These are phyloP conservation scores for Trypanosoma scelopori DNA, from an alignment of 208 protist genomes.

Conservation along the genomic window DNA sequence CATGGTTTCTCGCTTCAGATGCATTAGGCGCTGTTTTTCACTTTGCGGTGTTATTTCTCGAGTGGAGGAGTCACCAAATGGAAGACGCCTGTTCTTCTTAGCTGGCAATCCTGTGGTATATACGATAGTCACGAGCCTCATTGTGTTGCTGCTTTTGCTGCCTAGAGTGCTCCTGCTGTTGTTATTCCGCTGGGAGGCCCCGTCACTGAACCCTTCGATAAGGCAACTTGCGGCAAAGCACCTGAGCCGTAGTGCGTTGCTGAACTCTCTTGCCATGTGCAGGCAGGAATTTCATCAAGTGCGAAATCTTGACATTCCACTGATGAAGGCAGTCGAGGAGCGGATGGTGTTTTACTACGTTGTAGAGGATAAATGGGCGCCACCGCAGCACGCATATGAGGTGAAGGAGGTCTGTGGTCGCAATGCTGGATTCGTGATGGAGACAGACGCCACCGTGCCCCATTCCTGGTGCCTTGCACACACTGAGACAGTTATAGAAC, in stretches of 20 bases:
- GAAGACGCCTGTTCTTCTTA: slow-evolving; percentile 34
- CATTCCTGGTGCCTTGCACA: slow-evolving; percentile 74
- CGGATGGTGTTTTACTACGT: slow-evolving; percentile 77
- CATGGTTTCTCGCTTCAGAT: slow-evolving; percentile 43
- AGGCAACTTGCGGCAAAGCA: slow-evolving; percentile 29
- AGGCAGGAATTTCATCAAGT: slow-evolving; percentile 61
- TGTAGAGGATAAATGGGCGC: slow-evolving; percentile 53
- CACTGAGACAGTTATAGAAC: slow-evolving; percentile 45
- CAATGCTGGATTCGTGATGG: slow-evolving; percentile 45
- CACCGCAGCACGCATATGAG: slow-evolving; percentile 44
- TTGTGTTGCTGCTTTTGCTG: slow-evolving; percentile 25
- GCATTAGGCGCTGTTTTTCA: slow-evolving; percentile 61
- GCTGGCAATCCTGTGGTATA: slow-evolving; percentile 36
- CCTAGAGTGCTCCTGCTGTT: slow-evolving; percentile 7
- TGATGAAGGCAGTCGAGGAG: slow-evolving; percentile 46
- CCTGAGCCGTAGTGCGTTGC: slow-evolving; percentile 28
- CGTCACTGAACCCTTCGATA: slow-evolving; percentile 21
- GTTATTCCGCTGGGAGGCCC: slow-evolving; percentile 26
- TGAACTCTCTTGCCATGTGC: slow-evolving; percentile 57
- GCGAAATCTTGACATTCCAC: slow-evolving; percentile 39
- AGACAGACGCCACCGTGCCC: slow-evolving; percentile 39
- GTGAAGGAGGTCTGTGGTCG: slow-evolving; percentile 38
- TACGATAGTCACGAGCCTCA: slow-evolving; percentile 19
- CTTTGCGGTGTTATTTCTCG: slow-evolving; percentile 65
- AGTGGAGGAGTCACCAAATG: slow-evolving; percentile 64